A percentile compares a stretch with the other conserved stretches of the same genome.
Conservation (phyloP, 2,329 filamentous ascomycete genomes). For the Fusarium metavorans region DNA sequence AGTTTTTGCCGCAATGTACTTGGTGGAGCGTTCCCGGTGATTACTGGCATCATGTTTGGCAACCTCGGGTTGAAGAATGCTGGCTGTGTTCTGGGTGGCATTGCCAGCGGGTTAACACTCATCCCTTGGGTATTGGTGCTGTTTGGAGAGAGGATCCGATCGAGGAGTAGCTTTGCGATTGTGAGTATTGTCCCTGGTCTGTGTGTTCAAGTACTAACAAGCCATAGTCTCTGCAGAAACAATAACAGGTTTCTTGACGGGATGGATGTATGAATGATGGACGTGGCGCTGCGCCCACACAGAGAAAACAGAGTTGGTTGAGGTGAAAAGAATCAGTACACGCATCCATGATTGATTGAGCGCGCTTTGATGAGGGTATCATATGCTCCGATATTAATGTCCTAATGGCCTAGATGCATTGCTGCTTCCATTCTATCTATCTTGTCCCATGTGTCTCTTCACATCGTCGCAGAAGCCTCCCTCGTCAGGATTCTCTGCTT, state of each 20-base stretch:
- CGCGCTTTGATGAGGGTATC: slow-evolving; percentile 5
- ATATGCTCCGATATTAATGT: not conserved
- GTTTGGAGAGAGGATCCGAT: slow-evolving; percentile 80
- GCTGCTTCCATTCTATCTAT: not conserved
- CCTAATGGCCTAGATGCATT: slow-evolving; percentile 2
- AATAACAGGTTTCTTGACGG: not conserved
- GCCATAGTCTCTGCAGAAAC: slow-evolving; percentile 38
- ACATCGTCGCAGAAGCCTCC: slow-evolving; percentile 24
- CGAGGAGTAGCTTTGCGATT: slow-evolving; percentile 80
- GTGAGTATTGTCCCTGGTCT: too few species aligned
- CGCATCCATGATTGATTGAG: not conserved
- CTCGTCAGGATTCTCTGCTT: slow-evolving; percentile 26
- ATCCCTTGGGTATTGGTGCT: slow-evolving; percentile 91
- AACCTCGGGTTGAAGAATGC: slow-evolving; percentile 78
- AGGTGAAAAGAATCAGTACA: not conserved
- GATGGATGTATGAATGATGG: not conserved
- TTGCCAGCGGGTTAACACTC: slow-evolving; percentile 75
- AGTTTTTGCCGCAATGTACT: slow-evolving; percentile 88
- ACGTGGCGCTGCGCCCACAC: not conserved
- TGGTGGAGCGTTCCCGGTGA: slow-evolving; percentile 83
- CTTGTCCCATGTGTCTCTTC: not conserved
- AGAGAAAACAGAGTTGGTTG: not conserved
- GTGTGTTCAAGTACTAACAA: slow-evolving; percentile 7
- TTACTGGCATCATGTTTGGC: slow-evolving; percentile 79
- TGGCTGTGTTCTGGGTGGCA: slow-evolving; percentile 79